These are phyloP conservation scores for Collybiopsis confluens DNA, from an alignment of 768 basidiomycete genomes.

Conservation along the genomic window DNA sequence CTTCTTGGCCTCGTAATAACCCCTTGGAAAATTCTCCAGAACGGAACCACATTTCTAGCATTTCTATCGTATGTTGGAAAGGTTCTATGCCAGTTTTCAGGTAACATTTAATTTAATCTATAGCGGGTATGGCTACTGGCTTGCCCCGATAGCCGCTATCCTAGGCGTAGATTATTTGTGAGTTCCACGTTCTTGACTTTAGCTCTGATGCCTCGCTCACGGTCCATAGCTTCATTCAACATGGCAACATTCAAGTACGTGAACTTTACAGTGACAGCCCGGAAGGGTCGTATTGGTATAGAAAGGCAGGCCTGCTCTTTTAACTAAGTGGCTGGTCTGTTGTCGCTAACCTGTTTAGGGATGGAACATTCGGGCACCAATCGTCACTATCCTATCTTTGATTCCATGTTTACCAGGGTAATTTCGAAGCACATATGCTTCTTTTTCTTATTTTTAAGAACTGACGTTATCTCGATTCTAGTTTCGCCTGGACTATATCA, in stretches of 20 bases:
- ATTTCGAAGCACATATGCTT: neutral
- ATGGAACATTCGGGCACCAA: constrained; percentile 11
- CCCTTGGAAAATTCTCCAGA: constrained; percentile 14
- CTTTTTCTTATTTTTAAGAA: neutral
- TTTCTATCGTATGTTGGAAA: constrained; percentile 11
- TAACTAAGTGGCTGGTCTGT: neutral
- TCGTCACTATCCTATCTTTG: constrained; percentile 10
- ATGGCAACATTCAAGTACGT: constrained; percentile 5
- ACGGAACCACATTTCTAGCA: constrained; percentile 10
- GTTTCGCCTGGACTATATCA: constrained; percentile 9
- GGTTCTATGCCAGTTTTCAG: too few species aligned
- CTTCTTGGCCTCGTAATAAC: constrained; percentile 14
- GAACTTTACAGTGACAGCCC: constrained; percentile 8
- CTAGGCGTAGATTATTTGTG: constrained; percentile 12
- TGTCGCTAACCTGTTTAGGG: neutral
- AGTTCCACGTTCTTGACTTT: neutral
- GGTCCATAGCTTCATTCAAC: constrained; percentile 4
- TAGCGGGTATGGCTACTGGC: constrained; percentile 12
- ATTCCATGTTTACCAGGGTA: constrained; percentile 11
- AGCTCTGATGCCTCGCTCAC: too few species aligned
- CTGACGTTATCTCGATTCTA: neutral
- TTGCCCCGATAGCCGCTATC: constrained; percentile 11
- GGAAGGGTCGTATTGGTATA: constrained; percentile 10
- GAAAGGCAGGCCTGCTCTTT: neutral
- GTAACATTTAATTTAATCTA: neutral